Base-by-base conservation (phyloP, 2,329 filamentous ascomycete genomes). In the Ceratocystis variospora region DNA sequence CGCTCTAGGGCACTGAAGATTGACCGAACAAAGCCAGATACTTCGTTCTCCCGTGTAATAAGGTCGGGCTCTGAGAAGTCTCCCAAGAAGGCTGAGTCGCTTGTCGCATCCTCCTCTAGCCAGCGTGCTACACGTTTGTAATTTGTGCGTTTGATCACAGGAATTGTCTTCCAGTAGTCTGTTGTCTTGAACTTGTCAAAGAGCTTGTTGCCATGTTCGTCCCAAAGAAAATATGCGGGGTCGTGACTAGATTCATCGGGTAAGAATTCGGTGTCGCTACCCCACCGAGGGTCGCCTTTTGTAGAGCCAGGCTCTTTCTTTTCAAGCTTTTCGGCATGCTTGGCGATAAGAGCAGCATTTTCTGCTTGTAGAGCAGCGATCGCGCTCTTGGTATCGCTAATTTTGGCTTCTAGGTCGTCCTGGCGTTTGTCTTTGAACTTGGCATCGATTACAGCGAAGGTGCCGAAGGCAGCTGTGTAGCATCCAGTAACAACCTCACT, bases 381-480 rank as follows among this genome's bases (percentile, higher is more conserved):
- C 8, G 68, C 63, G 15, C 65, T 62, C 61, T 67, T 68, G 8
- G 69, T 68, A n/a, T 70, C 64, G 61, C 57, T 64, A 19, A 70
- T 81, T 67, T 82, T 81, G 22, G 75, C 72, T 65, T 90, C 85
- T 76, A 88, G 83, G 69, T 86, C 80, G 68, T 78, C 78, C 61
- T 81, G 79, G 69, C 83, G 78, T 50, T 77, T 76, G 65, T 83
- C 78, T 72, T 89, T 89, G 37, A 76, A 73, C 33, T 78, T 77
- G 5, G 82, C 81, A 73, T 90, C 87, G 37, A 82, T 76, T 2
- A 87, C 76, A 10, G 85, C 80, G 1, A 85, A 86, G 1, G 83
- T 82, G 4, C 84, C 86, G 71, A 88, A 82, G 65, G 87, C 81
- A 44, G 84, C 83, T 31, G 86, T 86, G 72, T 89, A 89, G 73